Evolutionary conservation across 148 eudicot genomes (phyloP).

Genomic region (Gaultheria prostrata): DNA sequence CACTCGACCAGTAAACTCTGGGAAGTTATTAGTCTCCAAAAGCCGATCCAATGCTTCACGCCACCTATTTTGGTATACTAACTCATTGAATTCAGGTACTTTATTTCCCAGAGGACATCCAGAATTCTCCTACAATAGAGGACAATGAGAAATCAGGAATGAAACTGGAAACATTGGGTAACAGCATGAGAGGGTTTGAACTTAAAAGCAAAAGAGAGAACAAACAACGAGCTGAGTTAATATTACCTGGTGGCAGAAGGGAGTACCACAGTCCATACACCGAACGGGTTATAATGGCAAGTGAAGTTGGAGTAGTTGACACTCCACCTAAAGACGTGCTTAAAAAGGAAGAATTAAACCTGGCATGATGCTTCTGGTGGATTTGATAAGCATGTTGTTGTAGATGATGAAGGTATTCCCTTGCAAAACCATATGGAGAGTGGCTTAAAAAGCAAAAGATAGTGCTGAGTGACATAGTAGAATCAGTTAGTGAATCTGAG

Average conservation of each 20-base stretch:
- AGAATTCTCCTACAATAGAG: slow-evolving; percentile 66
- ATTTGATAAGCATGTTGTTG: slow-evolving; percentile 93
- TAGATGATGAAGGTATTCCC: slow-evolving; percentile 92
- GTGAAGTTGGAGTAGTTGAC: slow-evolving; percentile 98
- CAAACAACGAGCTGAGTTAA: background rate
- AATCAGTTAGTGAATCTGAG: slow-evolving; percentile 63
- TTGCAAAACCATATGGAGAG: slow-evolving; percentile 85
- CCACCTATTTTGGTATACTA: slow-evolving; percentile 96
- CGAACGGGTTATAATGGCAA: slow-evolving; percentile 98
- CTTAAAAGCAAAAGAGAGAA: background rate
- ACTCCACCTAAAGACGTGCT: slow-evolving; percentile 83
- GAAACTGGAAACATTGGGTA: background rate
- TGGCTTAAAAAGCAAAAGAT: slow-evolving; percentile 90
- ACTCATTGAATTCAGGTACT: slow-evolving; percentile 93
- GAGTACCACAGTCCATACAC: slow-evolving; percentile 99
- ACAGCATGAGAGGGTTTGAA: background rate
- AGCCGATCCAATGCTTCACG: slow-evolving; percentile 94
- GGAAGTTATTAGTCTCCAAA: slow-evolving; percentile 94
- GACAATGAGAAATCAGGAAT: background rate
- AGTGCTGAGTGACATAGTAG: slow-evolving; percentile 72
- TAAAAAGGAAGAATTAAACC: slow-evolving; percentile 96
- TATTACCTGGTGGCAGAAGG: slow-evolving; percentile 94
- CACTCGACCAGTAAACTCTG: slow-evolving; percentile 97
- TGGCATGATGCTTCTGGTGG: slow-evolving; percentile 99
- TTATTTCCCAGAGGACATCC: slow-evolving; percentile 99